phyloP scores from a whole-genome alignment of 106 monocot genomes.

The Dendrobium officinale region DNA sequence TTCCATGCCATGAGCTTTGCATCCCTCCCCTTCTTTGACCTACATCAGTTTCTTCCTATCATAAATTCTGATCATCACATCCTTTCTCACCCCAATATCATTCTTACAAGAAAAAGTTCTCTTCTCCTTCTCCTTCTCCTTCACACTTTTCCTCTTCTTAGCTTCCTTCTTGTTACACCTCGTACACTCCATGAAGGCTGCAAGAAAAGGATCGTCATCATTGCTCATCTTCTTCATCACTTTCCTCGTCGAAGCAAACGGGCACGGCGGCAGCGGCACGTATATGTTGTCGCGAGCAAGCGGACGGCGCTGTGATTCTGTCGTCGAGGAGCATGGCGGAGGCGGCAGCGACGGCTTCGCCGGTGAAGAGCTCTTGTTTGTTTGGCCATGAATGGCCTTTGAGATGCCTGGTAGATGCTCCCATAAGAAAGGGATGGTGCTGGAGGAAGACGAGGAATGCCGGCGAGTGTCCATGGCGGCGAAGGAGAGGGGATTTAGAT shows the following conservation, averaged over 20 bases:
- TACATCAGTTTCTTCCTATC: not conserved
- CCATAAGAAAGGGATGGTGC: constrained; percentile 10
- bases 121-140: not conserved
- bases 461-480: not conserved
- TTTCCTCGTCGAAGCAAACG: not conserved
- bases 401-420: constrained; percentile 12
- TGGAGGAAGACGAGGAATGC: not conserved
- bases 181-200: constrained; percentile 12
- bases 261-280: constrained; percentile 10
- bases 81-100: constrained; percentile 11
- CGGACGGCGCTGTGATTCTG: not conserved
- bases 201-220: constrained; percentile 7
- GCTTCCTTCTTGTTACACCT: constrained; percentile 2
- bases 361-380: not conserved
- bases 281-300: not conserved
- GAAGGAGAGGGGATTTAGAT: no score
- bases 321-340: not conserved
- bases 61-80: not conserved
- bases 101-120: constrained; percentile 4
- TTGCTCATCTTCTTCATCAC: not conserved
- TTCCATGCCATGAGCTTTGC: not conserved
- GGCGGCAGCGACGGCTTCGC: not conserved
- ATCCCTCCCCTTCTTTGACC: not conserved
- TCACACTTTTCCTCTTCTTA: not conserved
- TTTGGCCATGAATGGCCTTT: not conserved